These are phyloP conservation scores for Lactifluus volemus DNA, from an alignment of 768 basidiomycete species.

Conservation along the genomic window DNA sequence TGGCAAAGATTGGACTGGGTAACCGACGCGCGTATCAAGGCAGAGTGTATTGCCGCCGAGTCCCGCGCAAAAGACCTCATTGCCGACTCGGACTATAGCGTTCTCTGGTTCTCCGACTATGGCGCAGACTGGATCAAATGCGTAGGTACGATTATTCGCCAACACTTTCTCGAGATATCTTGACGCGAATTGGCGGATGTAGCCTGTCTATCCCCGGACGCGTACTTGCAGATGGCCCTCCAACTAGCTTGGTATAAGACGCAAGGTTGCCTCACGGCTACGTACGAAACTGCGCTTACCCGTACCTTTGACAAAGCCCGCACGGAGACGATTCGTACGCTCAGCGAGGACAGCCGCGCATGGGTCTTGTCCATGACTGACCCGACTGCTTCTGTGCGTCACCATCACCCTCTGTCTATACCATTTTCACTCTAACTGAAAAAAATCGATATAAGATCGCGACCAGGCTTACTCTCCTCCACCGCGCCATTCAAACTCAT, in stretches of 20 bases:
- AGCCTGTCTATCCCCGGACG: constrained; percentile 63
- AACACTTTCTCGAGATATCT: background rate
- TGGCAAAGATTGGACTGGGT: constrained; percentile 74
- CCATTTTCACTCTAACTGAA: background rate
- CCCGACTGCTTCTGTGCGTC: constrained; percentile 38
- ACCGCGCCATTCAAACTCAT: constrained; percentile 63
- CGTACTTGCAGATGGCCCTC: constrained; percentile 83
- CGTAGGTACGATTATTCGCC: constrained; percentile 39
- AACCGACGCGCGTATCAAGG: constrained; percentile 46
- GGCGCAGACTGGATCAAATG: constrained; percentile 84
- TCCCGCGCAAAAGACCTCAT: constrained; percentile 49
- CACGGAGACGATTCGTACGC: constrained; percentile 80
- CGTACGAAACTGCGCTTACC: constrained; percentile 89
- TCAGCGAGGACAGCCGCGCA: constrained; percentile 60
- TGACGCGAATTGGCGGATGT: background rate
- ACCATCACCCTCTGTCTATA: background rate
- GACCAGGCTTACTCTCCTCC: constrained; percentile 44
- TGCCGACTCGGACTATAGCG: constrained; percentile 73
- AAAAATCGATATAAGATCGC: constrained; percentile 11
- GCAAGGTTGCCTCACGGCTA: constrained; percentile 70
- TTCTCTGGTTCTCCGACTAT: constrained; percentile 75
- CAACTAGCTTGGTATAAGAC: constrained; percentile 87
- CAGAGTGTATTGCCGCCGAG: constrained; percentile 52
- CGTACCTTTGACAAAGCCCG: constrained; percentile 80
- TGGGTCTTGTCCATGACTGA: constrained; percentile 75